These are phyloP conservation scores for Fusarium euwallaceae DNA, from an alignment of 2,329 filamentous ascomycete species.

Conservation along the genomic window DNA sequence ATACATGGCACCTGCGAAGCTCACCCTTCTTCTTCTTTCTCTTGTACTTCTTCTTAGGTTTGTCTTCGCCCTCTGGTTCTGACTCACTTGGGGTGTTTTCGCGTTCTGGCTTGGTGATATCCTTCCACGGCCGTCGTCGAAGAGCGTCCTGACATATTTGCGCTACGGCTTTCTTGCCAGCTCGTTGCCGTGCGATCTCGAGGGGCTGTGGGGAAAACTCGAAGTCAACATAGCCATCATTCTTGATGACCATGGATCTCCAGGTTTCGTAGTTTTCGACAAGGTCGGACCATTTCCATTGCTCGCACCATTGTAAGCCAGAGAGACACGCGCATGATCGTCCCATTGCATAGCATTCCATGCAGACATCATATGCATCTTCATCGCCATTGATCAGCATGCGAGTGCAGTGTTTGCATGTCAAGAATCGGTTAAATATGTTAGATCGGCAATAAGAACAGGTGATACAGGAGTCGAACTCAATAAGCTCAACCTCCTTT, in stretches of 20 bases:
- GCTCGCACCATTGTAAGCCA: slow-evolving; percentile 89
- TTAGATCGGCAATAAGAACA: slow-evolving; percentile 97
- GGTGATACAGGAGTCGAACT: slow-evolving; percentile 91
- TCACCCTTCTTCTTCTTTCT: slow-evolving; percentile 68
- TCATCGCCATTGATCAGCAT: slow-evolving; percentile 75
- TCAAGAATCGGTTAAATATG: slow-evolving; percentile 97
- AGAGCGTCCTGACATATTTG: slow-evolving; percentile 96
- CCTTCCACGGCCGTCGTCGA: slow-evolving; percentile 82
- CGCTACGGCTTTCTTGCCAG: slow-evolving; percentile 83
- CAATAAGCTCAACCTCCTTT: slow-evolving; percentile 78
- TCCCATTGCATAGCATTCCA: slow-evolving; percentile 99
- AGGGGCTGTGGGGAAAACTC: slow-evolving; percentile 78
- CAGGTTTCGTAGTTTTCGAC: slow-evolving; percentile 84
- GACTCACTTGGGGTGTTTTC: slow-evolving; percentile 63
- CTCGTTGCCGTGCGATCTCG: slow-evolving; percentile 74
- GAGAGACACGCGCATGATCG: slow-evolving; percentile 92
- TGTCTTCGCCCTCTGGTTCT: slow-evolving; percentile 72
- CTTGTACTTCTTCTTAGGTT: slow-evolving; percentile 72
- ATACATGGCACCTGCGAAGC: slow-evolving; percentile 81
- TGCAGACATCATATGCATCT: slow-evolving; percentile 94
- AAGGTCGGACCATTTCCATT: slow-evolving; percentile 88
- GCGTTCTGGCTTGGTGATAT: slow-evolving; percentile 75
- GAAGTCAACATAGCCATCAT: slow-evolving; percentile 76
- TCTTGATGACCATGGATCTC: slow-evolving; percentile 81
- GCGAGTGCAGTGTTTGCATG: slow-evolving; percentile 86